Conservation (phyloP, 495 filamentous ascomycete genomes). For the Tuber aestivum region DNA sequence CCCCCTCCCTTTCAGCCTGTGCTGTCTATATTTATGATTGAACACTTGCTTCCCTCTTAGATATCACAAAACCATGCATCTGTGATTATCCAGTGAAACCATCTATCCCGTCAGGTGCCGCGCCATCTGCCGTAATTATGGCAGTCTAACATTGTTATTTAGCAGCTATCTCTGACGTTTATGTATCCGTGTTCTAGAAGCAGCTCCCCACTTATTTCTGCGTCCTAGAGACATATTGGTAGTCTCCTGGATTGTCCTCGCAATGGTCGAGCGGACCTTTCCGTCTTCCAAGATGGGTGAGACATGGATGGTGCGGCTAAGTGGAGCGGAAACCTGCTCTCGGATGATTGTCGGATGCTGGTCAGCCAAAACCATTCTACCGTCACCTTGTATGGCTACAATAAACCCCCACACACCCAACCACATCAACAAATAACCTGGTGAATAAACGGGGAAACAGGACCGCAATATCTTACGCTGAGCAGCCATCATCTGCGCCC, state of each 20-base stretch:
- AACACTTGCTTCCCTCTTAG: not conserved
- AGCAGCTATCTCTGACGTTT: not conserved
- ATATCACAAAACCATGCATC: not conserved
- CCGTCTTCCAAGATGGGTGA: slow-evolving; percentile 72
- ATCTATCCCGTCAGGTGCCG: not conserved
- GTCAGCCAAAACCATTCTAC: slow-evolving; percentile 61
- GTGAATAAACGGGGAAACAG: not conserved
- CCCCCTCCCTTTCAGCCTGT: not conserved
- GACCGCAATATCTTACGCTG: slow-evolving; percentile 54
- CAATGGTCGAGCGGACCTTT: slow-evolving; percentile 60
- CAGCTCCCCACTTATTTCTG: slow-evolving; percentile 49
- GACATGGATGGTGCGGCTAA: slow-evolving; percentile 74
- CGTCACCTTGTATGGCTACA: slow-evolving; percentile 57
- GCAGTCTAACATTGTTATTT: not conserved
- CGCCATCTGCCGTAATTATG: not conserved
- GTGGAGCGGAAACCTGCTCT: slow-evolving; percentile 74
- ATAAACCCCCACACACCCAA: not conserved
- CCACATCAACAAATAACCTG: not conserved
- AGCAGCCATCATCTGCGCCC: slow-evolving; percentile 74
- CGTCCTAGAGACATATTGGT: slow-evolving; percentile 68
- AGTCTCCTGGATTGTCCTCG: slow-evolving; percentile 69
- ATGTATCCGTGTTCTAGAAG: not conserved
- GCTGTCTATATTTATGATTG: not conserved
- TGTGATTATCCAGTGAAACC: not conserved
- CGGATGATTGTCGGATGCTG: slow-evolving; percentile 70